phyloP scores from a whole-genome alignment of 2,329 filamentous ascomycete genomes.

The Stachybotrys echinatus region DNA sequence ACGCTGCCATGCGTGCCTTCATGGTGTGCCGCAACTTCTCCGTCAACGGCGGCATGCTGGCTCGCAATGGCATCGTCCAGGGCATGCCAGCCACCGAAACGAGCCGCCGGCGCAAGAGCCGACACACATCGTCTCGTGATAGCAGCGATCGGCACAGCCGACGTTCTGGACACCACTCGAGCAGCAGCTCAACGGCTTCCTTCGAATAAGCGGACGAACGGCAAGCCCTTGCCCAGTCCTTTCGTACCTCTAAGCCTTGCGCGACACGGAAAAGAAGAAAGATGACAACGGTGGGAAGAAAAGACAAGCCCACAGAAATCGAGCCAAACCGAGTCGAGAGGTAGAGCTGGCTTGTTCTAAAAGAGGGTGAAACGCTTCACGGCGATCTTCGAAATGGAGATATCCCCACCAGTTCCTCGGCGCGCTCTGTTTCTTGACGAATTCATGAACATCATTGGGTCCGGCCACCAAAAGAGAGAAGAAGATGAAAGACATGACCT shows the following conservation, averaged over 20 bases:
- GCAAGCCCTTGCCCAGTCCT: background rate
- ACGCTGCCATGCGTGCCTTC: slow-evolving; percentile 91
- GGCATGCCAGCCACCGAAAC: slow-evolving; percentile 53
- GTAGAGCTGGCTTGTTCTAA: slow-evolving; percentile 13
- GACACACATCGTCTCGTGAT: slow-evolving; percentile 39
- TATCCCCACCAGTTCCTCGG: slow-evolving; percentile 14
- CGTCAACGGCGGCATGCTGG: slow-evolving; percentile 88
- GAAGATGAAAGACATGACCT: slow-evolving; percentile 1
- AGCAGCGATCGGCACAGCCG: slow-evolving; percentile 40
- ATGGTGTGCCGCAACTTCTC: slow-evolving; percentile 98
- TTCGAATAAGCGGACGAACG: slow-evolving; percentile 44
- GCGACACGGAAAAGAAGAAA: slow-evolving; percentile 7
- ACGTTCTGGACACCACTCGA: slow-evolving; percentile 53
- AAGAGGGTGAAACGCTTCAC: slow-evolving; percentile 33
- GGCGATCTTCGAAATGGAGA: slow-evolving; percentile 25
- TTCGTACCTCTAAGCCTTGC: too few relatives aligned
- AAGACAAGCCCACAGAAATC: slow-evolving; percentile 6
- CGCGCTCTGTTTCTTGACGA: slow-evolving; percentile 2
- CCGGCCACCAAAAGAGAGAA: slow-evolving; percentile 4
- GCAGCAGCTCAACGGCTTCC: slow-evolving; percentile 57
- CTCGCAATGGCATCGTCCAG: slow-evolving; percentile 63
- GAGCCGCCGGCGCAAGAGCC: slow-evolving; percentile 45
- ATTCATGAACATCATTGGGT: background rate
- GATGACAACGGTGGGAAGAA: slow-evolving; percentile 8
- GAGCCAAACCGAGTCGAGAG: slow-evolving; percentile 6